Base-by-base conservation (phyloP, 73 alveolate species). In the Tetrahymena thermophila region DNA sequence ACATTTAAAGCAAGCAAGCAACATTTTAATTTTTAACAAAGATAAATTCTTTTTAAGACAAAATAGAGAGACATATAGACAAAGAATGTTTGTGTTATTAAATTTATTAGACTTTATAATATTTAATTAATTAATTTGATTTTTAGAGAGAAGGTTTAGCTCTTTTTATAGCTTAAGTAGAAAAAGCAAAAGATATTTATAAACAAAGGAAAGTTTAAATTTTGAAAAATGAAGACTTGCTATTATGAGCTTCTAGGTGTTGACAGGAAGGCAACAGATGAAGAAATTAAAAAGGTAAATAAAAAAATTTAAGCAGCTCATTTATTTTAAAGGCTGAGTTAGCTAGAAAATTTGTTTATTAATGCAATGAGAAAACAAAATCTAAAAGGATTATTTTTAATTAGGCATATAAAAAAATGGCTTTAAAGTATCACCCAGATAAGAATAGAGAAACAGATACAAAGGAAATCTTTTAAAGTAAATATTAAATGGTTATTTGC, bases 201-300 rank as follows among this genome's bases (percentile, higher is more conserved):
- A 71, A 25, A 71, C 37, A 71, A 28, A n/a, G 16, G 25, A 56
- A 56, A 25, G 40, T 71, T 28, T 28, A 9, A 28, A 28, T 25
- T 71, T 28, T 28, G 38, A 28, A n/a, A 71, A 71, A 71, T 71
- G 89, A 97, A 98, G 96, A 98, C 97, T 71, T 96, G 97, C 85
- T 98, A 96, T 95, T 98, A 98, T 85, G 99, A 98, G 93, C 94
- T 98, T n/a, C 94, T 98, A 58, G 99, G 98, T 10, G 97, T 98
- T 25, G 98, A 97, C 17, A 96, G 94, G 42, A 96, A 96, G 25
- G 98, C 98, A 21, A 96, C 98, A 9, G 89, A 95, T 35, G 96
- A 94, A 15, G 98, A 98, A 89, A 97, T 98, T n/a, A 96, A 94
- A 35, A 98, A 96, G 95, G 99, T 97, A 93, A 96, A 97, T 94